A percentile compares a stretch with the other conserved stretches of the same genome.
Evolutionary conservation across 257 asterid species (phyloP).

Genomic region (Solanum medicagineum): DNA sequence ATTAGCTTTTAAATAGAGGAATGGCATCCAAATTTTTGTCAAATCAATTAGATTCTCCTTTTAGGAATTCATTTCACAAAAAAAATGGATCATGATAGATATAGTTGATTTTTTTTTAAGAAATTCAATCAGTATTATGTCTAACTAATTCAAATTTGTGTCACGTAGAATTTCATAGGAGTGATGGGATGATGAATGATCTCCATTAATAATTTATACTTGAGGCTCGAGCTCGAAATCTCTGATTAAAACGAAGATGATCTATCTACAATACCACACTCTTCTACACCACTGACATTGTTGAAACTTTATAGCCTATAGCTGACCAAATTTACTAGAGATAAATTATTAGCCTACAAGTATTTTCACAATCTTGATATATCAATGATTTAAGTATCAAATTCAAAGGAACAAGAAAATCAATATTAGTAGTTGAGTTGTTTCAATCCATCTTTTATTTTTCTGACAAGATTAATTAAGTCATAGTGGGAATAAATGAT

Average conservation of each 20-base stretch:
- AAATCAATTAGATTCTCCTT: neutral
- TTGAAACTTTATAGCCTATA: neutral
- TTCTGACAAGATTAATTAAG: neutral
- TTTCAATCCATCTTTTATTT: neutral
- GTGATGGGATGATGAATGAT: rapidly evolving
- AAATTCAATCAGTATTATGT: rapidly evolving
- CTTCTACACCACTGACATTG: neutral
- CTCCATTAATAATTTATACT: neutral
- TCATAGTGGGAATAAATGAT: neutral
- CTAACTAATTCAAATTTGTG: neutral
- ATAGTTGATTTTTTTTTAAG: neutral
- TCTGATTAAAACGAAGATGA: rapidly evolving
- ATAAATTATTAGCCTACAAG: neutral
- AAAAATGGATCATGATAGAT: neutral
- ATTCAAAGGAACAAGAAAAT: neutral
- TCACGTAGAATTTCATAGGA: rapidly evolving
- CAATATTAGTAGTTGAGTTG: neutral
- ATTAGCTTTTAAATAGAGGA: neutral
- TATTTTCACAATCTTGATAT: neutral
- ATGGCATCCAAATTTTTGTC: neutral
- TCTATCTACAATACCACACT: neutral
- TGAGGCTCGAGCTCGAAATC: rapidly evolving
- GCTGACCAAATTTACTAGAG: neutral
- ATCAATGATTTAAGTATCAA: neutral
- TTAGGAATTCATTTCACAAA: neutral